These are phyloP conservation scores for Kockovaella imperatae DNA, from an alignment of 768 basidiomycete genomes.

Conservation along the genomic window DNA sequence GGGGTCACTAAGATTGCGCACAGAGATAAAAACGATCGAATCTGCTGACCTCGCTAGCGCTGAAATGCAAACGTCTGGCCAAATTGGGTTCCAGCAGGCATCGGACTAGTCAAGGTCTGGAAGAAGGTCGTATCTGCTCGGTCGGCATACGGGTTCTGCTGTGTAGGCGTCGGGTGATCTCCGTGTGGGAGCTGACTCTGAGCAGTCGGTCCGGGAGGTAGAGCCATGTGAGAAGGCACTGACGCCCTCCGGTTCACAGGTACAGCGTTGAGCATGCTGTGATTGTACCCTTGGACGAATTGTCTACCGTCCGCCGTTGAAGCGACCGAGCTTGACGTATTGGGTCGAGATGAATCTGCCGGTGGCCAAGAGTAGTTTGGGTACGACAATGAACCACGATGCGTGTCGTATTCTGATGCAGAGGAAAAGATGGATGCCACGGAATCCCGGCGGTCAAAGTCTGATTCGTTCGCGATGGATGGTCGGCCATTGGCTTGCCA, in stretches of 20 bases:
- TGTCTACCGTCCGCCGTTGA: constrained; percentile 18
- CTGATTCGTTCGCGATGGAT: constrained; percentile 15
- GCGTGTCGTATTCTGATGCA: constrained; percentile 9
- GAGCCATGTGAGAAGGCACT: constrained; percentile 20
- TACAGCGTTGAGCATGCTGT: neutral
- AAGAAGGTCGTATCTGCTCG: too few species aligned
- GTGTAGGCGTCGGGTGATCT: constrained; percentile 31
- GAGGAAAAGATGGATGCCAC: constrained; percentile 16
- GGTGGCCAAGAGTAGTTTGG: constrained; percentile 6
- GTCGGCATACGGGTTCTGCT: constrained; percentile 25
- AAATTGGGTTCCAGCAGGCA: neutral
- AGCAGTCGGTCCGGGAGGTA: constrained; percentile 12
- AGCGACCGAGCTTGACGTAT: constrained; percentile 24
- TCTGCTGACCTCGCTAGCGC: neutral
- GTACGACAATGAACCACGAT: constrained; percentile 3
- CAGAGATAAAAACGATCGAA: neutral
- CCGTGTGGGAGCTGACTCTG: constrained; percentile 17
- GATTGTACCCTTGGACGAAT: constrained; percentile 5
- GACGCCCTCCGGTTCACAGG: constrained; percentile 12
- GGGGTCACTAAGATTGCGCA: too few species aligned
- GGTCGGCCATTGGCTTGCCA: constrained; percentile 4
- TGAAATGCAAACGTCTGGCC: neutral
- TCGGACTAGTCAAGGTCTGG: too few species aligned
- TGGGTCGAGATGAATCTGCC: constrained; percentile 5
- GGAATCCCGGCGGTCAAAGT: constrained; percentile 27